phyloP scores from a whole-genome alignment of 2,329 filamentous ascomycete species.

The Colletotrichum sp. region DNA sequence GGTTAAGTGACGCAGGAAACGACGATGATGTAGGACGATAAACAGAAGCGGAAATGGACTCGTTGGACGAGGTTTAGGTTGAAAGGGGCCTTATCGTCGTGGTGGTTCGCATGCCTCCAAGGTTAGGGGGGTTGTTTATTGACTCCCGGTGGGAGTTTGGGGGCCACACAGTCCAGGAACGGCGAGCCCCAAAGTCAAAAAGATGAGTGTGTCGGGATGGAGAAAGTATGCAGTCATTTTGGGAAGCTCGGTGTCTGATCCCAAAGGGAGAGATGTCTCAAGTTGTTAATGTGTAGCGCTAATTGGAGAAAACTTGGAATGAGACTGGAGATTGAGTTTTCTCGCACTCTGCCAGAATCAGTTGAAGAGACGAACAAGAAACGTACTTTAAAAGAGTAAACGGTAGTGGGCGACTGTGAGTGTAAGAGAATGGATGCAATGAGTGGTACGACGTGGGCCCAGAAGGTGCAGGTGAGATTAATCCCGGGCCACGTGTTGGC shows the following conservation, averaged over 20 bases:
- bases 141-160: not conserved
- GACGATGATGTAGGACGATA: not conserved
- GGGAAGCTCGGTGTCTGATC: not conserved
- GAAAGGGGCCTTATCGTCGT: not conserved
- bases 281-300: not conserved
- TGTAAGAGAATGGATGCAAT: not conserved
- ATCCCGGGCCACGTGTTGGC: not conserved
- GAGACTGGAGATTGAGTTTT: not conserved
- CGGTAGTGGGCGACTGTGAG: not conserved
- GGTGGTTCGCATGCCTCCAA: not conserved
- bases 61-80: not conserved
- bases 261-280: slow-evolving; percentile 3
- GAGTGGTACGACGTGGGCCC: not conserved
- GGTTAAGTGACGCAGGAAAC: not conserved
- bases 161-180: not conserved
- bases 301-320: slow-evolving; percentile 3
- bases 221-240: not conserved
- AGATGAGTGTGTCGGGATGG: not conserved
- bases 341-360: not conserved
- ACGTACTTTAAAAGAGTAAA: not conserved
- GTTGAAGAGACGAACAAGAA: not conserved
- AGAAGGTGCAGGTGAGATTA: not conserved
- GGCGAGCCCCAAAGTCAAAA: not conserved
- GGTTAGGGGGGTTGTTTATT: not conserved
- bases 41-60: not conserved